phyloP scores from a whole-genome alignment of 176 grass and related monocot genomes.

The Echinochloa phyllopogon region DNA sequence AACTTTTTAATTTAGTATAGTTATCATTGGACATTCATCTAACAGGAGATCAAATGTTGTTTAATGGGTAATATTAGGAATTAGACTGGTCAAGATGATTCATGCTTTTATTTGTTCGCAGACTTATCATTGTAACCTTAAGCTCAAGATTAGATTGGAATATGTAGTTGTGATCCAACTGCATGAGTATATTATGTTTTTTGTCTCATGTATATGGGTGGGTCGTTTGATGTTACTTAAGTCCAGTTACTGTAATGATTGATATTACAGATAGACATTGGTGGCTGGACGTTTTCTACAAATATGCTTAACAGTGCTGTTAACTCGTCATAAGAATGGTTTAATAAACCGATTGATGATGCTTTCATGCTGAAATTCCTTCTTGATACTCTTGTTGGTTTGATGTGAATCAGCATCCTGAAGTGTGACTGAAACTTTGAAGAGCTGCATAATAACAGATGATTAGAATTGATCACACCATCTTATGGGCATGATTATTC shows the following conservation, averaged over 20 bases:
- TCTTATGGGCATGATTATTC: constrained; percentile 42
- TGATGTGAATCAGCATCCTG: background rate
- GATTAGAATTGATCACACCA: constrained; percentile 18
- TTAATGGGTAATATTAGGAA: constrained; percentile 4
- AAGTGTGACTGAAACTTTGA: constrained; percentile 5
- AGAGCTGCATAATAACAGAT: constrained; percentile 21
- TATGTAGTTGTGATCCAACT: background rate
- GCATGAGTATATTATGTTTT: background rate
- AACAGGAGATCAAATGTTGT: constrained; percentile 28
- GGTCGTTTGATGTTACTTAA: background rate
- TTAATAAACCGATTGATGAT: constrained; percentile 17
- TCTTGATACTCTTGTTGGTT: constrained; percentile 22
- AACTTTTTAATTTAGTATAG: background rate
- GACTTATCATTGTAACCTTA: background rate
- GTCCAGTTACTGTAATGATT: constrained; percentile 1
- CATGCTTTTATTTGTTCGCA: background rate
- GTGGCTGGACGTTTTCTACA: constrained; percentile 9
- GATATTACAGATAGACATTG: constrained; percentile 14
- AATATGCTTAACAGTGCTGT: background rate
- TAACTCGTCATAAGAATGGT: background rate
- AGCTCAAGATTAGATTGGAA: background rate
- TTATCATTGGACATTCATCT: constrained; percentile 18
- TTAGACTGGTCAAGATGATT: background rate
- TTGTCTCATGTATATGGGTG: background rate
- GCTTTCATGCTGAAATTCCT: constrained; percentile 25